Base-by-base conservation (phyloP, 2,329 filamentous ascomycete species). In the Exophiala aquamarina region DNA sequence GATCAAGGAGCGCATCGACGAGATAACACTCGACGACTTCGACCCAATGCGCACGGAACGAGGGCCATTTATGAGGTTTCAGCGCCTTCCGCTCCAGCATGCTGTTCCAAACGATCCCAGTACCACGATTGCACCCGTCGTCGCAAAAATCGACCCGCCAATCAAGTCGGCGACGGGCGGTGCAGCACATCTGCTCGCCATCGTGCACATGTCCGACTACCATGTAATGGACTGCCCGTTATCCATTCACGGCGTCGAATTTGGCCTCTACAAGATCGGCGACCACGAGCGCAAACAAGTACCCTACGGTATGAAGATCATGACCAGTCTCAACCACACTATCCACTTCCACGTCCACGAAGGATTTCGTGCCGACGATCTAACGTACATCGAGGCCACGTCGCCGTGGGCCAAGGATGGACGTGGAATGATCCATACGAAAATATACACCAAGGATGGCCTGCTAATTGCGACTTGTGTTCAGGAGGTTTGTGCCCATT, bases 1-100 rank as follows among this genome's bases (percentile, higher is more conserved):
- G 23, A 53, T 44, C 6, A 35, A 34, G 3, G 26, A 49, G 14
- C 39, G 28, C 6, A 32, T 52, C 11, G 7, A 28, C 18, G 33
- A 50, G n/a, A 59, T 59, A 38, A 56, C 46, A 2, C 36, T 57
- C n/a, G 56, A 59, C 32, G 55, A 57, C 28, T 52, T 59, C n/a
- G 52, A 52, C 20, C 15, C 18, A 6, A 39, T 23, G 14, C 47
- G 49, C 11, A 41, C 38, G 13, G 19, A 41, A 11, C 33, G 40
- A 8, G 56, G 56, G 4, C 49, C 55, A 26, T 59, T 57, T 31
- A 59, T 59, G 55, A 56, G 54, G 29, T 56, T 56, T 33, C 44
- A 59, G 42, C 44, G 56, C 18, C 38, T 57, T n/a, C 55, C 55
- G 23, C 53, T 50, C 14, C 41, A 56, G 1, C 52, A 52, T 33